These are phyloP conservation scores for Aureobasidium leucospermi DNA, from an alignment of 2,329 filamentous ascomycete genomes.

Conservation along the genomic window DNA sequence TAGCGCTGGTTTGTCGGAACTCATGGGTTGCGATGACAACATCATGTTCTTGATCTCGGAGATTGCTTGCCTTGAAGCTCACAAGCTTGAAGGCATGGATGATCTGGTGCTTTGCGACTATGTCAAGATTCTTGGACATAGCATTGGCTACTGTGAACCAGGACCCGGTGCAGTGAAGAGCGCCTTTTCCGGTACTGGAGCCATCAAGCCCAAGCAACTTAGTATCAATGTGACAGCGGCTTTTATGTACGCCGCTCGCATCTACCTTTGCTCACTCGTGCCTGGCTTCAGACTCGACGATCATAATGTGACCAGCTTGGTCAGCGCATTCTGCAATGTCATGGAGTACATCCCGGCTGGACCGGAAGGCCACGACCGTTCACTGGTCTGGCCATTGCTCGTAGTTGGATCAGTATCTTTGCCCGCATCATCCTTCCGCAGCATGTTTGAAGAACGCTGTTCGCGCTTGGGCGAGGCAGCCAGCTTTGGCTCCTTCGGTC, in stretches of 20 bases:
- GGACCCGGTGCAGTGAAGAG: slow-evolving; percentile 33
- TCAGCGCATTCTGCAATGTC: slow-evolving; percentile 68
- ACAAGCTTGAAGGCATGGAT: slow-evolving; percentile 76
- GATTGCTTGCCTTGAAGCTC: slow-evolving; percentile 87
- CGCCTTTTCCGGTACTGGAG: slow-evolving; percentile 56
- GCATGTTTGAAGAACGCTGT: slow-evolving; percentile 69
- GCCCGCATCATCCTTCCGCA: slow-evolving; percentile 65
- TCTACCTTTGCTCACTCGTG: slow-evolving; percentile 94
- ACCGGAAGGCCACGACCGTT: slow-evolving; percentile 76
- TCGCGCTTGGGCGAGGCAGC: slow-evolving; percentile 68
- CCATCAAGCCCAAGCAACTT: slow-evolving; percentile 73
- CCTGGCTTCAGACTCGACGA: slow-evolving; percentile 76
- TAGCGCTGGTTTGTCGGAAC: slow-evolving; percentile 70
- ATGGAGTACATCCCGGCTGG: slow-evolving; percentile 80
- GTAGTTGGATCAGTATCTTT: slow-evolving; percentile 75
- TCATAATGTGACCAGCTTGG: slow-evolving; percentile 64
- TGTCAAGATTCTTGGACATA: slow-evolving; percentile 77
- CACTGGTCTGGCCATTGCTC: slow-evolving; percentile 87
- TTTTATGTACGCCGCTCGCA: slow-evolving; percentile 85
- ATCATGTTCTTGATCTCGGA: slow-evolving; percentile 98
- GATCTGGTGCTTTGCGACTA: slow-evolving; percentile 82
- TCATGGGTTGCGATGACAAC: slow-evolving; percentile 95
- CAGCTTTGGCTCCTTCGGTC: slow-evolving; percentile 76
- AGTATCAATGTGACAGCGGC: slow-evolving; percentile 82
- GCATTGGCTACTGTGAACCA: slow-evolving; percentile 73